These are phyloP conservation scores for Pythium plurisporium DNA, from an alignment of 352 stramenopile genomes.

Conservation along the genomic window DNA sequence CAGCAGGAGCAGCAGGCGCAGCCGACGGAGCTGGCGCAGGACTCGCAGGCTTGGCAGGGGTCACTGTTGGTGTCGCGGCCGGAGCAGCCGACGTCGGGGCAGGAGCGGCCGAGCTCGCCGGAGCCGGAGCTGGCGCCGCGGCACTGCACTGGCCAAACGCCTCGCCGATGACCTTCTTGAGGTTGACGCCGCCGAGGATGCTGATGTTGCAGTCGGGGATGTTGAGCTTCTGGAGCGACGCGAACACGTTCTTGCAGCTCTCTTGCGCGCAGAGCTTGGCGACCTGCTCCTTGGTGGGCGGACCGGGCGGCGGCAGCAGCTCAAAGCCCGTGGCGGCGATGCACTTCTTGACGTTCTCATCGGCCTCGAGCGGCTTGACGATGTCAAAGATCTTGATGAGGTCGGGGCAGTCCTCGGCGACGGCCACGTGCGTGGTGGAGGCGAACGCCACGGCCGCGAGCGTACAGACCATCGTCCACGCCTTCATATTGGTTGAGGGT, in stretches of 20 bases:
- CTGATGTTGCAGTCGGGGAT: constrained; percentile 40
- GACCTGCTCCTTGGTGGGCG: constrained; percentile 29
- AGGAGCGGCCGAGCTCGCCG: background rate
- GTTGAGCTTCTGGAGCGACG: constrained; percentile 29
- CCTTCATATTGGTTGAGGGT: constrained; percentile 4
- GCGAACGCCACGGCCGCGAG: constrained; percentile 12
- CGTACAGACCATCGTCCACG: constrained; percentile 14
- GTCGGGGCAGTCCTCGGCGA: constrained; percentile 21
- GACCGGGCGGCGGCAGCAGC: constrained; percentile 25
- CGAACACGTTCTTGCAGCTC: constrained; percentile 25
- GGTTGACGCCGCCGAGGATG: constrained; percentile 39
- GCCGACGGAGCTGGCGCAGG: background rate
- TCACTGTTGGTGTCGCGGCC: background rate
- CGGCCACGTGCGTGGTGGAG: background rate
- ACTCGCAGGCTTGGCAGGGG: background rate
- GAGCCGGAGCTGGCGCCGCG: background rate
- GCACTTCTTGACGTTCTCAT: constrained; percentile 30
- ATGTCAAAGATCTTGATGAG: constrained; percentile 34
- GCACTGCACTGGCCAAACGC: constrained; percentile 17
- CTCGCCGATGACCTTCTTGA: constrained; percentile 30
- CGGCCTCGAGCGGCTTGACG: constrained; percentile 31
- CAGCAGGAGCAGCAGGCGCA: too few species aligned
- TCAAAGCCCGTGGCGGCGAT: constrained; percentile 31
- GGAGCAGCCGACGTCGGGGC: background rate
- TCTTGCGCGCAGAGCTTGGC: constrained; percentile 26